Conservation (phyloP, 2,329 filamentous ascomycete species). For the Rutstroemia sp. region DNA sequence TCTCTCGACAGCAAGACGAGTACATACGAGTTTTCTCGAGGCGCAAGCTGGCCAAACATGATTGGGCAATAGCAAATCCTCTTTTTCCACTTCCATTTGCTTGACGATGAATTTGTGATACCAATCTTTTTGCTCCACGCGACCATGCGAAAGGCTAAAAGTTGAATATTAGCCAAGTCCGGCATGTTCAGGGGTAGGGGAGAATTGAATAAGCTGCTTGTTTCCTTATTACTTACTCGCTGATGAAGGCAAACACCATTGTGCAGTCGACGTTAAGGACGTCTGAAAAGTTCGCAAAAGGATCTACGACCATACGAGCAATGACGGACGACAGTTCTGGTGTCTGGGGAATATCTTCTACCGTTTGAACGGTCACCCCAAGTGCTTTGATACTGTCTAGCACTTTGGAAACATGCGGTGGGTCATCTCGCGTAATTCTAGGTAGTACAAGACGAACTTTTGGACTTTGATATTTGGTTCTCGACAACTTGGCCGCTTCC, state of each 20-base stretch:
- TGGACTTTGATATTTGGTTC: slow-evolving; percentile 53
- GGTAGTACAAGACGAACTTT: slow-evolving; percentile 53
- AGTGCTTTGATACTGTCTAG: slow-evolving; percentile 45
- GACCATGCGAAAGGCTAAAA: slow-evolving; percentile 34
- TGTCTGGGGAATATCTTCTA: slow-evolving; percentile 20
- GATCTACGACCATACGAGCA: slow-evolving; percentile 32
- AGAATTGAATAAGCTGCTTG: neutral
- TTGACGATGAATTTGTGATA: slow-evolving; percentile 25
- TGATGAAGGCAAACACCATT: slow-evolving; percentile 59
- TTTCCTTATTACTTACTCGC: slow-evolving; percentile 36
- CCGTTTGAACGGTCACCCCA: slow-evolving; percentile 32
- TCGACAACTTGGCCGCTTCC: slow-evolving; percentile 46
- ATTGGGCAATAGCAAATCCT: slow-evolving; percentile 50
- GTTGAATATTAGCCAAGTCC: neutral
- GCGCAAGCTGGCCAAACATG: slow-evolving; percentile 55
- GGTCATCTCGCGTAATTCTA: slow-evolving; percentile 42
- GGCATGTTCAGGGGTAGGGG: neutral
- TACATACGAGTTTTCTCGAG: slow-evolving; percentile 50
- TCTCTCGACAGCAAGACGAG: slow-evolving; percentile 50
- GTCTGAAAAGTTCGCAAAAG: slow-evolving; percentile 33
- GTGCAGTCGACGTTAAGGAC: slow-evolving; percentile 54
- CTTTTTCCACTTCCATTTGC: slow-evolving; percentile 56
- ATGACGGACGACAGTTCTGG: slow-evolving; percentile 19
- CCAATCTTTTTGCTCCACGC: slow-evolving; percentile 27
- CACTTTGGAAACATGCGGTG: slow-evolving; percentile 47